A percentile compares a stretch with the other conserved stretches of the same genome.
These are phyloP conservation scores for Adansonia rubrostipa DNA, from an alignment of 441 rosid genomes.

Conservation along the genomic window DNA sequence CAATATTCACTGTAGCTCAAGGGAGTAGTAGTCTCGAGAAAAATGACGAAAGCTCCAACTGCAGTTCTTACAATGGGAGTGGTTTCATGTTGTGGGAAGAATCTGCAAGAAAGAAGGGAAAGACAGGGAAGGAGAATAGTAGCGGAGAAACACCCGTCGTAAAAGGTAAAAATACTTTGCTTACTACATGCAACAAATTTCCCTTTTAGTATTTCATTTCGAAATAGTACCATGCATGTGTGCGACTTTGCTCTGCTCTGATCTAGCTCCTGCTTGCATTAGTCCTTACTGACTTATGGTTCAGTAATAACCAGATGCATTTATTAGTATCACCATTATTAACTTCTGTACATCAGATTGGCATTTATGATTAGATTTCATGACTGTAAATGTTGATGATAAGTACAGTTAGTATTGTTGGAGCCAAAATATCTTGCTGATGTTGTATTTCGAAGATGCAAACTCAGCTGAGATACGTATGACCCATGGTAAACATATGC, in stretches of 20 bases:
- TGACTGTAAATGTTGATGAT: too few relatives aligned
- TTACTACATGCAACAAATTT: neutral
- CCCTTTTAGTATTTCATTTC: neutral
- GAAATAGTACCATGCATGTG: slow-evolving; percentile 8
- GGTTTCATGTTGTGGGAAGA: slow-evolving; percentile 80
- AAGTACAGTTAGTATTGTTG: too few relatives aligned
- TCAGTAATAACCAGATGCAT: too few relatives aligned
- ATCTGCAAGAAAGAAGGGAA: slow-evolving; percentile 79
- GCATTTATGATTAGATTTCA: neutral
- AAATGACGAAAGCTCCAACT: slow-evolving; percentile 65
- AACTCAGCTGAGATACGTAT: neutral
- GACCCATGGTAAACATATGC: neutral
- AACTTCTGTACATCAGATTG: too few relatives aligned
- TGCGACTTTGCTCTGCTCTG: neutral
- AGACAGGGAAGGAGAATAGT: slow-evolving; percentile 87
- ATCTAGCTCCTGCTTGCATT: neutral
- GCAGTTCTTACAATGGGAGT: slow-evolving; percentile 66
- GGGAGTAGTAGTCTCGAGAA: slow-evolving; percentile 49
- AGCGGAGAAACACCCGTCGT: slow-evolving; percentile 46
- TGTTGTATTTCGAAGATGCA: too few relatives aligned
- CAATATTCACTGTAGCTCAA: slow-evolving; percentile 39
- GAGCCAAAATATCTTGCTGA: too few relatives aligned
- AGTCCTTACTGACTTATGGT: too few relatives aligned
- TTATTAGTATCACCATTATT: neutral
- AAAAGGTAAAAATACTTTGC: slow-evolving; percentile 49